These are phyloP conservation scores for Pachysandra terminalis DNA, from an alignment of 164 flowering plant genomes.

Conservation along the genomic window DNA sequence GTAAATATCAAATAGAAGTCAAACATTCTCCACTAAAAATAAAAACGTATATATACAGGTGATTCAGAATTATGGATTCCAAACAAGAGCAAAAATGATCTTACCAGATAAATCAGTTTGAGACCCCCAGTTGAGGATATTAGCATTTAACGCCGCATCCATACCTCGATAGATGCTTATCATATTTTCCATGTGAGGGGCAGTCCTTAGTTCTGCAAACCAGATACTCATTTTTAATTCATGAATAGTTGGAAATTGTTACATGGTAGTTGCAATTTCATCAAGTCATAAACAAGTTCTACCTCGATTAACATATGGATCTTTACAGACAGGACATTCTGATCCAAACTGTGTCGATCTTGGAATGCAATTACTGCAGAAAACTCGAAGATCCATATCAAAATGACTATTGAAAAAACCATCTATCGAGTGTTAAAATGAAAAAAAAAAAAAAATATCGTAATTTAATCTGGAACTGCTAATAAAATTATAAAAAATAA, in stretches of 20 bases:
- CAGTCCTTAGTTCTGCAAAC: constrained; percentile 41
- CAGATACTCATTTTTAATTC: neutral
- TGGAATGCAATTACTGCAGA: constrained; percentile 44
- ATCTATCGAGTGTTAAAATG: no score
- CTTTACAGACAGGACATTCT: constrained; percentile 48
- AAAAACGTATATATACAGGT: neutral
- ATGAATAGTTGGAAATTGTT: neutral
- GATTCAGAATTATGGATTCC: neutral
- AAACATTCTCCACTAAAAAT: neutral
- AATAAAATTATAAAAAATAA: no score
- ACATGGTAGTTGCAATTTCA: no score
- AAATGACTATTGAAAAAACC: constrained; percentile 3
- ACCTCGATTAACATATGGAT: constrained; percentile 32
- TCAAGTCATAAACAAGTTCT: neutral
- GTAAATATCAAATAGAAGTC: neutral
- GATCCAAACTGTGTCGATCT: constrained; percentile 14
- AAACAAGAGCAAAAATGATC: neutral
- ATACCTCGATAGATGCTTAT: constrained; percentile 43
- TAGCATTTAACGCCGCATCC: constrained; percentile 41
- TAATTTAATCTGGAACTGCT: neutral
- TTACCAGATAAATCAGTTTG: constrained; percentile 28
- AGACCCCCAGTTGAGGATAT: constrained; percentile 19
- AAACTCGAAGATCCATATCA: neutral
- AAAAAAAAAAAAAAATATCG: neutral
- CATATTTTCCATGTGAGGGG: constrained; percentile 46